Evolutionary conservation across 768 basidiomycete species (phyloP).

Genomic region (Xerocomellus intermedius): DNA sequence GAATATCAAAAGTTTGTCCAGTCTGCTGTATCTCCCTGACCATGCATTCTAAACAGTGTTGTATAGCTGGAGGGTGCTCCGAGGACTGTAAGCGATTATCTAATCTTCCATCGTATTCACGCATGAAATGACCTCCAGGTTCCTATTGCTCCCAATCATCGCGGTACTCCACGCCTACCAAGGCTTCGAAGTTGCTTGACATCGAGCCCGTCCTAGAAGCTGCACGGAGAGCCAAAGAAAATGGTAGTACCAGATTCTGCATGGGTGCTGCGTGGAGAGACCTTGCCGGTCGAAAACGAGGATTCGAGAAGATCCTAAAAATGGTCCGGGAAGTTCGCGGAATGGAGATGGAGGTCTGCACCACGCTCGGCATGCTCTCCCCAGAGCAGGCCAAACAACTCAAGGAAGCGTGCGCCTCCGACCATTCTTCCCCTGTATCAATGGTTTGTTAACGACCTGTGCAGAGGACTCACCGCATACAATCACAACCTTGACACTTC

Average conservation of each 20-base stretch:
- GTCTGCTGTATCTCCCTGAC: constrained; percentile 25
- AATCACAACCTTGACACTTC: constrained; percentile 99
- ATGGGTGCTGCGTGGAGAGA: constrained; percentile 99
- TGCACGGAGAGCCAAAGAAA: constrained; percentile 90
- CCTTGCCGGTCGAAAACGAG: constrained; percentile 86
- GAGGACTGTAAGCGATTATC: constrained; percentile 76
- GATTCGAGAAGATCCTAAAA: constrained; percentile 87
- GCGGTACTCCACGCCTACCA: constrained; percentile 85
- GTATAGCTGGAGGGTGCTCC: constrained; percentile 85
- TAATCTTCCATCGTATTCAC: neutral
- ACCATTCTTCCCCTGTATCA: neutral
- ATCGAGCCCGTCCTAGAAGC: constrained; percentile 92
- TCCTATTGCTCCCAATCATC: constrained; percentile 98
- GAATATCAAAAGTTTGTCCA: constrained; percentile 92
- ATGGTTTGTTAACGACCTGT: neutral
- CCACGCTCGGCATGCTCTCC: constrained; percentile 94
- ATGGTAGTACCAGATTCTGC: constrained; percentile 96
- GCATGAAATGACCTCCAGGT: constrained; percentile 43
- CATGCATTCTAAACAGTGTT: constrained; percentile 6
- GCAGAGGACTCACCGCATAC: constrained; percentile 90
- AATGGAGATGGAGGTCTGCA: constrained; percentile 99
- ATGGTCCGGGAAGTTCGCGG: constrained; percentile 91
- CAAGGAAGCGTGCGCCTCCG: constrained; percentile 78
- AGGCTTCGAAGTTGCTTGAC: constrained; percentile 83
- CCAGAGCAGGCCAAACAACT: constrained; percentile 90